Conservation (phyloP, 2,329 filamentous ascomycete species). For the Phaeosphaeriaceae sp. region DNA sequence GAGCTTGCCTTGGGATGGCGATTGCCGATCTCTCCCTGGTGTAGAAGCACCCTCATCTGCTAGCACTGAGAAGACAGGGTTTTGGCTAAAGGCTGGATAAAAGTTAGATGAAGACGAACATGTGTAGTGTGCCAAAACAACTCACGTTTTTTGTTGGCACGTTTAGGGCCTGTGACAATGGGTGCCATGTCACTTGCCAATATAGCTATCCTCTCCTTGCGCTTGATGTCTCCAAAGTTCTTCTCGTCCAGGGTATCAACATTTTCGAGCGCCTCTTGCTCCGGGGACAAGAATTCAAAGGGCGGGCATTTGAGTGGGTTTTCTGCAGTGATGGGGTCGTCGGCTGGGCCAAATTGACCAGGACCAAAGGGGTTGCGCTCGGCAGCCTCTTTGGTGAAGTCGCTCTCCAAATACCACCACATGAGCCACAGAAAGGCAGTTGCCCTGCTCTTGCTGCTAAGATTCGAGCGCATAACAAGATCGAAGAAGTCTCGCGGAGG, state of each 20-base stretch:
- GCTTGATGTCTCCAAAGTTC: conserved; percentile 74
- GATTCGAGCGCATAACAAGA: conserved; percentile 86
- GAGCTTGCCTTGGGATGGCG: conserved; percentile 46
- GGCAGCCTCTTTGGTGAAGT: conserved; percentile 87
- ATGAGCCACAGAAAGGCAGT: conserved; percentile 95
- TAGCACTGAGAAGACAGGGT: conserved; percentile 50
- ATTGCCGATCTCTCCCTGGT: conserved; percentile 48
- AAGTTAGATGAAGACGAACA: conserved; percentile 12
- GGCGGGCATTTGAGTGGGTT: conserved; percentile 66
- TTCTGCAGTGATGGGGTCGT: conserved; percentile 48
- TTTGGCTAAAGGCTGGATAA: conserved; percentile 46
- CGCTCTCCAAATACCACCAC: conserved; percentile 98
- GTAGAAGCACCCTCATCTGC: conserved; percentile 49
- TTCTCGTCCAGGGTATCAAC: conserved; percentile 74
- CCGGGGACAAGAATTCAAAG: conserved; percentile 68
- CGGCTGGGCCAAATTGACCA: conserved; percentile 48
- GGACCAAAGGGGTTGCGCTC: conserved; percentile 88
- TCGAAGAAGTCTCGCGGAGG: conserved; percentile 91
- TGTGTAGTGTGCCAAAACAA: conserved; percentile 4
- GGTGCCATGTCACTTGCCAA: conserved; percentile 77
- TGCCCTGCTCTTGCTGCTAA: conserved; percentile 82
- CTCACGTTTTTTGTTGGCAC: conserved; percentile 56
- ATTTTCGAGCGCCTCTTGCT: conserved; percentile 73
- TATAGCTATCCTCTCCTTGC: conserved; percentile 74
- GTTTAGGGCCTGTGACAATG: conserved; percentile 61